phyloP scores from a whole-genome alignment of 1,284 basidiomycete species.

The Anthracocystis walkeri region DNA sequence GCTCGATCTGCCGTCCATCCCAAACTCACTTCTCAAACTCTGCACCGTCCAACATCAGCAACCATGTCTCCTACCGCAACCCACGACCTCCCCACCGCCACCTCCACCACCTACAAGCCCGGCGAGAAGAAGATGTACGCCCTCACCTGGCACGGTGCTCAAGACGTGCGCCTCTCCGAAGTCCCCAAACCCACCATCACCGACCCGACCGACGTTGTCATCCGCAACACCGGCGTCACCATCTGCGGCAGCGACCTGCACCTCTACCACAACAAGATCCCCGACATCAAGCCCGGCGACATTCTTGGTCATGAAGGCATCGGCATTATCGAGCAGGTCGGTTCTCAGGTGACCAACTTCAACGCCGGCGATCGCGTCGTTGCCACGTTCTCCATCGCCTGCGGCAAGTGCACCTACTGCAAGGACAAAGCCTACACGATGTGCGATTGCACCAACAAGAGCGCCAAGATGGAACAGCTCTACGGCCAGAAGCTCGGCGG shows the following conservation, averaged over 20 bases:
- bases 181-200: constrained; percentile 77
- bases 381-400: constrained; percentile 81
- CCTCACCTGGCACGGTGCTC: constrained; percentile 77
- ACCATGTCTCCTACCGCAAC: constrained; percentile 1
- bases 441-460: constrained; percentile 80
- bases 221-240: constrained; percentile 79
- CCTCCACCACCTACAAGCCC: constrained; percentile 33
- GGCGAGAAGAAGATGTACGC: constrained; percentile 70
- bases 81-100: constrained; percentile 27
- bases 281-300: constrained; percentile 78
- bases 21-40: too few species aligned
- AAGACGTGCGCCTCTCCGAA: constrained; percentile 69
- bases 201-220: constrained; percentile 76
- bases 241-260: constrained; percentile 74
- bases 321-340: constrained; percentile 60
- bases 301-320: constrained; percentile 70
- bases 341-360: constrained; percentile 45
- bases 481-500: constrained; percentile 73
- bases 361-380: constrained; percentile 69
- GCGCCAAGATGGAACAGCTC: constrained; percentile 76
- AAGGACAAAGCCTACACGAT: constrained; percentile 79
- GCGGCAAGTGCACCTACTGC: constrained; percentile 80
- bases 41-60: too few species aligned
- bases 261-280: constrained; percentile 71
- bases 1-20: too few species aligned